phyloP scores from a whole-genome alignment of 257 asterid species.

The Solanum chiquidenum region DNA sequence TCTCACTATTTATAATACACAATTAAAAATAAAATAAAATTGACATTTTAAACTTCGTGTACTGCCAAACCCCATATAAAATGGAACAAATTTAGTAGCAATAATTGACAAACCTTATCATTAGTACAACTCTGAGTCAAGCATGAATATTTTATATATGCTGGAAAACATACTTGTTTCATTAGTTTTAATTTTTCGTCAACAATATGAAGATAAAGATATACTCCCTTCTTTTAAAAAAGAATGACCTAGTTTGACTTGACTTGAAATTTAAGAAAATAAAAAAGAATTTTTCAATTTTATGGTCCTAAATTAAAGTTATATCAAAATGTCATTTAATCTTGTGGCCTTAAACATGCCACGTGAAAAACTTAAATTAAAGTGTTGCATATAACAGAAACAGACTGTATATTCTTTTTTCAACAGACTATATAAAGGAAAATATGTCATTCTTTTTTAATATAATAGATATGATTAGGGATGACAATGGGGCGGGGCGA shows the following conservation, averaged over 20 bases:
- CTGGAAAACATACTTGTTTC: background rate
- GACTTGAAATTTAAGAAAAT: too few species aligned
- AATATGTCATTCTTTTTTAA: too few species aligned
- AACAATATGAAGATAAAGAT: background rate
- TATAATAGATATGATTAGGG: background rate
- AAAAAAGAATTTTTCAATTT: too few species aligned
- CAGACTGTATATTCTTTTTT: too few species aligned
- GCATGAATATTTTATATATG: background rate
- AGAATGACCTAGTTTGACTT: too few species aligned
- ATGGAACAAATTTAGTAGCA: background rate
- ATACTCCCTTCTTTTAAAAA: background rate
- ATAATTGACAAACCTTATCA: background rate
- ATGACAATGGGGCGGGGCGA: too few species aligned
- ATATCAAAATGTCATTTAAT: too few species aligned
- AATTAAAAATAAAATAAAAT: background rate
- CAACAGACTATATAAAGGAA: too few species aligned
- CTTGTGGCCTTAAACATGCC: too few species aligned
- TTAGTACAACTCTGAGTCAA: background rate
- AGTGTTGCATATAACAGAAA: too few species aligned
- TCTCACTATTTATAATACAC: background rate
- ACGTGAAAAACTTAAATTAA: too few species aligned
- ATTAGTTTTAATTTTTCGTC: background rate
- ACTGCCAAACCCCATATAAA: background rate
- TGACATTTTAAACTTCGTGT: background rate
- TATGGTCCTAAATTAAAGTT: too few species aligned